Evolutionary conservation across 768 basidiomycete genomes (phyloP), one percentile per base, ranked within the genome.

Genomic region (Russula ochroleuca): DNA sequence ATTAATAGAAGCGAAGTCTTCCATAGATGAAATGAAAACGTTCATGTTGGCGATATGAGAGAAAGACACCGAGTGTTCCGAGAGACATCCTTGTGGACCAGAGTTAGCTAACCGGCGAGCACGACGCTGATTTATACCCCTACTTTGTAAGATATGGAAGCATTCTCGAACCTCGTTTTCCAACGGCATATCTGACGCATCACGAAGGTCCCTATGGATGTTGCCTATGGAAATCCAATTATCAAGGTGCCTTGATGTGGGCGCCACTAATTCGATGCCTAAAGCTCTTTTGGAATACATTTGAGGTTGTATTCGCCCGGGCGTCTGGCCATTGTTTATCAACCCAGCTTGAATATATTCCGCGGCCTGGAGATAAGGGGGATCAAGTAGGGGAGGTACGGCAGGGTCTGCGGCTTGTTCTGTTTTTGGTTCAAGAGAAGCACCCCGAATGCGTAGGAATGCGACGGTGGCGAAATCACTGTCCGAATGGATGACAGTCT

Each of bases 391-490:
- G 5, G 80, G 75, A 8, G 88, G 91, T 7, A 81, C 66, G 3
- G 67, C 59, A 9, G 81, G 56, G 21, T 72, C 59, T 17, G 68
- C 58, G 4, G 31, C 23, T 8, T 48, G 19, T 17, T 23, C 65
- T 8, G 63, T 48, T 72, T 95, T 98, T 6, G 76, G 69, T 63
- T 81, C 80, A 35, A 98, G 76, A 4, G 74, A 71, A 0, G 91
- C 93, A 8, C 76, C 72, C 70, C 88, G 88, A 62, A 98, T 82
- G 61, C 90, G 84, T 19, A 98, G 76, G 75, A 89, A 98, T 15
- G 97, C 96, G 40, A 98, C 95, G 1, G 92, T 89, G 0, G 91
- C 92, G 70, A 95, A 88, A 70, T 86, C 88, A 63, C 80, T 90
- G 74, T 90, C 87, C 7, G 88, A 86, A 69, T 90, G 88, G 48